Evolutionary conservation across 1,139 yeast species (phyloP).

Genomic region (Sporopachydermia cereana): DNA sequence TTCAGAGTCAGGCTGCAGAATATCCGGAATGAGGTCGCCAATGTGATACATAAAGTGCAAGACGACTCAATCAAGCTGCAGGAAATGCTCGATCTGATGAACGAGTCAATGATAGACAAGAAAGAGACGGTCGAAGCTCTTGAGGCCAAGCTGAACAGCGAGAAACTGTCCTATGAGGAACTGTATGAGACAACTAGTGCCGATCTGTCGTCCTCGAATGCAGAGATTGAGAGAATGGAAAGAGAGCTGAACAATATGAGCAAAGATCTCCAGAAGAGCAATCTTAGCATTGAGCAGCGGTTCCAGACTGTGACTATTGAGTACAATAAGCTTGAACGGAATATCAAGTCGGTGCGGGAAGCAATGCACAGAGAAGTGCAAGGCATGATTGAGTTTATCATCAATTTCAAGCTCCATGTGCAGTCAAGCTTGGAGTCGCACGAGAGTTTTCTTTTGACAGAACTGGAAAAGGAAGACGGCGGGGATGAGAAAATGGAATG

Average conservation of each 20-base stretch:
- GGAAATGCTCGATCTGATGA: slow-evolving; percentile 44
- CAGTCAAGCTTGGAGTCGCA: slow-evolving; percentile 48
- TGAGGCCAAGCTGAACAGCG: slow-evolving; percentile 43
- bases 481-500: too few species aligned
- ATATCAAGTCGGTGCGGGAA: slow-evolving; percentile 36
- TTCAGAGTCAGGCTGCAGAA: slow-evolving; percentile 30
- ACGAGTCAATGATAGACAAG: slow-evolving; percentile 44
- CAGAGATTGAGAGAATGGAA: slow-evolving; percentile 57
- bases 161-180: slow-evolving; percentile 46
- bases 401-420: slow-evolving; percentile 52
- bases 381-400: slow-evolving; percentile 44
- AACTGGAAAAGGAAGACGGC: slow-evolving; percentile 25
- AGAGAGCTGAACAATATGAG: slow-evolving; percentile 47
- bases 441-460: slow-evolving; percentile 34
- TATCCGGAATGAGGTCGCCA: slow-evolving; percentile 37
- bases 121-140: slow-evolving; percentile 47
- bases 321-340: slow-evolving; percentile 39
- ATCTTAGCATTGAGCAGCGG: slow-evolving; percentile 43
- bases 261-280: slow-evolving; percentile 41
- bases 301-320: slow-evolving; percentile 45
- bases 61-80: slow-evolving; percentile 51
- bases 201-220: slow-evolving; percentile 41
- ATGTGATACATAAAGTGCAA: slow-evolving; percentile 40
- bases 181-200: slow-evolving; percentile 44
- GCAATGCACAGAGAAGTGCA: slow-evolving; percentile 42